Conservation (phyloP, 495 filamentous ascomycete species). For the Cercophora samala region DNA sequence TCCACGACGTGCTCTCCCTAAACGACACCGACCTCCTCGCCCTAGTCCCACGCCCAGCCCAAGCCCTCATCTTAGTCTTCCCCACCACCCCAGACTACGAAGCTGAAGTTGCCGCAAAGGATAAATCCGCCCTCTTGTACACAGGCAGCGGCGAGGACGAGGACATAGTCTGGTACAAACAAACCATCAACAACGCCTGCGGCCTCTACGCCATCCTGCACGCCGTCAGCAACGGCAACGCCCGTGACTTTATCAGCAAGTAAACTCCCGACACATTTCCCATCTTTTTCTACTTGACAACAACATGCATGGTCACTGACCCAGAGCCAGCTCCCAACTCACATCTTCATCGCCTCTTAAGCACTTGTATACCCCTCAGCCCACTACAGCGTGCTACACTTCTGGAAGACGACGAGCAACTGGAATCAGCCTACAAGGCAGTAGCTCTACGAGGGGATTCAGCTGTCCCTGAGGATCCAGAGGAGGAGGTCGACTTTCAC, state of each 20-base stretch:
- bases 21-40: conserved; percentile 59
- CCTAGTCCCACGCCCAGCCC: conserved; percentile 54
- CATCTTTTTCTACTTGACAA: too few relatives aligned
- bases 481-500: conserved; percentile 62
- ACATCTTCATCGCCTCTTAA: conserved; percentile 30
- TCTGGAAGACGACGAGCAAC: conserved; percentile 60
- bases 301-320: not conserved
- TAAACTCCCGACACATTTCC: not conserved
- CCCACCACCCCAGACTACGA: conserved; percentile 58
- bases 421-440: conserved; percentile 63
- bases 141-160: not conserved
- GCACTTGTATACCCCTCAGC: conserved; percentile 39
- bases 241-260: conserved; percentile 1
- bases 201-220: conserved; percentile 12
- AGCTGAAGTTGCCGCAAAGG: conserved; percentile 11
- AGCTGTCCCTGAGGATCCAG: conserved; percentile 52
- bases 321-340: not conserved
- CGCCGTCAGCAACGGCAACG: conserved; percentile 10
- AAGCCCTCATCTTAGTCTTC: conserved; percentile 69
- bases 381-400: conserved; percentile 57
- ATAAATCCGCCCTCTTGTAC: not conserved
- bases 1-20: conserved; percentile 70
- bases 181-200: conserved; percentile 17
- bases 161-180: conserved; percentile 12
- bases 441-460: conserved; percentile 65